A percentile compares a stretch with the other conserved stretches of the same genome.
These are phyloP conservation scores for Arthrobotrys pseudoclavata DNA, from an alignment of 2,329 filamentous ascomycete species.

Conservation along the genomic window DNA sequence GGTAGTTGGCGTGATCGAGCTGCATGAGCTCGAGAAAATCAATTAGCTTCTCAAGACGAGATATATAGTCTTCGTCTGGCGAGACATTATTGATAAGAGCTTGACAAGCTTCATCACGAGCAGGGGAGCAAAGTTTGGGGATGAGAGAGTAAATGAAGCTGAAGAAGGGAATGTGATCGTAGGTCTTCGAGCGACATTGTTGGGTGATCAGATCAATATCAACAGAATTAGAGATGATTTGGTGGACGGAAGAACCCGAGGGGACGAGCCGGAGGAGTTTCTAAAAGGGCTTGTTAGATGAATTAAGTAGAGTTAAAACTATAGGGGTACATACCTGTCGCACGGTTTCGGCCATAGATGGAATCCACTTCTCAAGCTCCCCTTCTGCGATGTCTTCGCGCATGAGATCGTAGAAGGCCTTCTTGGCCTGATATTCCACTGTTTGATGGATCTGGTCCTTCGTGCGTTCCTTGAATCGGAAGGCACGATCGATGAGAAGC, in stretches of 20 bases:
- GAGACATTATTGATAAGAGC: constrained; percentile 73
- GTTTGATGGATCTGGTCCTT: constrained; percentile 73
- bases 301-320: background rate
- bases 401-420: constrained; percentile 74
- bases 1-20: constrained; percentile 85
- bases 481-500: constrained; percentile 82
- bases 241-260: constrained; percentile 79
- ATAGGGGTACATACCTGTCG: constrained; percentile 51
- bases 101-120: constrained; percentile 82
- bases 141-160: constrained; percentile 80
- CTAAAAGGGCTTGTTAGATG: constrained; percentile 63
- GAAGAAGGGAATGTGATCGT: constrained; percentile 86
- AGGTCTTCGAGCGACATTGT: constrained; percentile 78
- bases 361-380: constrained; percentile 62
- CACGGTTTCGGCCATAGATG: constrained; percentile 62
- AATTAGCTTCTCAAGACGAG: constrained; percentile 80
- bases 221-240: constrained; percentile 79
- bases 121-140: constrained; percentile 83
- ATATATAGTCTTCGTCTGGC: constrained; percentile 74
- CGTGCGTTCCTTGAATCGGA: constrained; percentile 73
- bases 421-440: constrained; percentile 73
- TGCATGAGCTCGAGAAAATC: constrained; percentile 82
- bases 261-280: constrained; percentile 80
- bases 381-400: constrained; percentile 74
- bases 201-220: constrained; percentile 79